Percentiles rank a stretch among this genome's conserved stretches.
phyloP scores from a whole-genome alignment of 805 yeast species.

The Candida insectalens region DNA sequence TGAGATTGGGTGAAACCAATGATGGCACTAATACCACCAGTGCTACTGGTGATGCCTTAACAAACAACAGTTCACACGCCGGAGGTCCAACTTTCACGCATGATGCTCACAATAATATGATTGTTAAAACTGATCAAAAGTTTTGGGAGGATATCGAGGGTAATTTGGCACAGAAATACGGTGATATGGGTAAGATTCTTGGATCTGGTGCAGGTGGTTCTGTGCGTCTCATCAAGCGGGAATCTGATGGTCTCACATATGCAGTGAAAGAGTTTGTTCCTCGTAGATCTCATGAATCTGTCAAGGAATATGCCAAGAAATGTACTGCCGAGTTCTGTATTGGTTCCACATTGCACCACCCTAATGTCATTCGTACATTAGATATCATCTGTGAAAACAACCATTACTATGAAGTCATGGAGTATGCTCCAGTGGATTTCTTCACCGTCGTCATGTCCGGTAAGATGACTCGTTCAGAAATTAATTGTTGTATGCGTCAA shows the following conservation, averaged over 20 bases:
- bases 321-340: conserved; percentile 86
- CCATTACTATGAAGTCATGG: conserved; percentile 76
- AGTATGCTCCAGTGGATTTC: conserved; percentile 76
- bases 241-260: conserved; percentile 60
- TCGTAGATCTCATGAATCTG: conserved; percentile 56
- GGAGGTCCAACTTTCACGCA: conserved; percentile 27
- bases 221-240: conserved; percentile 61
- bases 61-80: background rate
- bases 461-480: conserved; percentile 70
- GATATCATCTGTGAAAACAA: conserved; percentile 63
- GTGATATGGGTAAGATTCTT: conserved; percentile 61
- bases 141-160: conserved; percentile 43
- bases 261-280: conserved; percentile 81
- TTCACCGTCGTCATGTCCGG: conserved; percentile 86
- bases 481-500: conserved; percentile 74
- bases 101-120: conserved; percentile 30
- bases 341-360: conserved; percentile 74
- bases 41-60: background rate
- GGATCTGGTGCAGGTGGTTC: conserved; percentile 90
- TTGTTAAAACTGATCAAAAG: conserved; percentile 26
- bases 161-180: conserved; percentile 49
- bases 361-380: conserved; percentile 69
- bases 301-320: conserved; percentile 74
- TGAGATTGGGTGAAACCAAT: background rate
- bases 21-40: background rate